phyloP scores from a whole-genome alignment of 352 stramenopile genomes.

The Phytopythium cucurbitacearum region DNA sequence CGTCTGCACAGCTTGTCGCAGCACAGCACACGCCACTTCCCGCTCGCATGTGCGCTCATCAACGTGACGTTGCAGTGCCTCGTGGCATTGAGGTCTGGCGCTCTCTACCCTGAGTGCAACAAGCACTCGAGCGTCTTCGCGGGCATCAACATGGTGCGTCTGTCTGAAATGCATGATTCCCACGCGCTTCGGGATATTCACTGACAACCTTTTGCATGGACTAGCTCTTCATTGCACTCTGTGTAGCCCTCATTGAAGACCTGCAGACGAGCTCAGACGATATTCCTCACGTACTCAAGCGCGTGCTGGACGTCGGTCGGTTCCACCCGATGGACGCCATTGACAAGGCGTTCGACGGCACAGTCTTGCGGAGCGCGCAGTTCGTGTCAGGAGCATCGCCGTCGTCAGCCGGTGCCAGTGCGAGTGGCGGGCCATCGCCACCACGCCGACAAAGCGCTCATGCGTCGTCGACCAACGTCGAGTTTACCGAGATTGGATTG shows the following conservation, averaged over 20 bases:
- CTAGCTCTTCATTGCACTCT: constrained; percentile 46
- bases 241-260: constrained; percentile 32
- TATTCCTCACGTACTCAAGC: constrained; percentile 59
- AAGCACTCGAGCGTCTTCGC: constrained; percentile 46
- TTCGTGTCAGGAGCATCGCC: too few species aligned
- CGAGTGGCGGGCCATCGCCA: background rate
- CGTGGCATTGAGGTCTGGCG: constrained; percentile 55
- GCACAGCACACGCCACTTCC: constrained; percentile 62
- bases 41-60: constrained; percentile 68
- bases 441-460: constrained; percentile 9
- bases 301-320: constrained; percentile 41
- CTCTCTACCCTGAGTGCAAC: constrained; percentile 66
- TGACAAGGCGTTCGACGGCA: constrained; percentile 23
- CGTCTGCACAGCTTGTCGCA: constrained; percentile 46
- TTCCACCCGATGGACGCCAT: constrained; percentile 34
- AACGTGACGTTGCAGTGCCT: constrained; percentile 74
- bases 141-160: constrained; percentile 47
- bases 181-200: background rate
- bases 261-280: constrained; percentile 35
- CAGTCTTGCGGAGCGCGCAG: constrained; percentile 5
- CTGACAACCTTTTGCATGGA: background rate
- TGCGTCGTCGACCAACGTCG: constrained; percentile 24
- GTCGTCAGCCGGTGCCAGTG: too few species aligned
- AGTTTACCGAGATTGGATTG: constrained; percentile 68
- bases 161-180: background rate